These are phyloP conservation scores for Obba rivulosa DNA, from an alignment of 768 basidiomycete species.

Conservation along the genomic window DNA sequence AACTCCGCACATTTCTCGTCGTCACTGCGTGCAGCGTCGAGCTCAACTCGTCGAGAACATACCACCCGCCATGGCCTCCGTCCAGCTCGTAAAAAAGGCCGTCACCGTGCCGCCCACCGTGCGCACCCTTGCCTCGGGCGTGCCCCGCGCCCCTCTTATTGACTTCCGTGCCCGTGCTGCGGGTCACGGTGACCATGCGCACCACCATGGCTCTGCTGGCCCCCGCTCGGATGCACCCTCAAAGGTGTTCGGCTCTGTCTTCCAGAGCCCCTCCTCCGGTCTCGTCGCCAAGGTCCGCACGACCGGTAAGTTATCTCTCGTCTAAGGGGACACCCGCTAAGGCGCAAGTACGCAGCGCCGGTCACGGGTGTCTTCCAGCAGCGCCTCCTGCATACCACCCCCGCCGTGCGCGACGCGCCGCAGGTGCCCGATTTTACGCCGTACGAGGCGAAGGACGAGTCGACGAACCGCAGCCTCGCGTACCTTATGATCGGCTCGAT, in stretches of 20 bases:
- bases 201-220: slow-evolving; percentile 46
- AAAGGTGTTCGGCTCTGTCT: slow-evolving; percentile 57
- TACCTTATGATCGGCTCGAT: slow-evolving; percentile 91
- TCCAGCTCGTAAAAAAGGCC: slow-evolving; percentile 76
- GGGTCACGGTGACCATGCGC: slow-evolving; percentile 44
- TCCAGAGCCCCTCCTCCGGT: slow-evolving; percentile 42
- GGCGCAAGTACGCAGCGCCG: slow-evolving; percentile 35
- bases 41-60: slow-evolving; percentile 6
- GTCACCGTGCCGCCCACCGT: slow-evolving; percentile 79
- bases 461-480: slow-evolving; percentile 68
- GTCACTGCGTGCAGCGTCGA: slow-evolving; percentile 19
- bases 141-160: slow-evolving; percentile 71
- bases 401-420: slow-evolving; percentile 60
- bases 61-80: slow-evolving; percentile 51
- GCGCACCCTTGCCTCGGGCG: slow-evolving; percentile 71
- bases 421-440: slow-evolving; percentile 85
- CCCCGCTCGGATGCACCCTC: slow-evolving; percentile 61
- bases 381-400: slow-evolving; percentile 76
- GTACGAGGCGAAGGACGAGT: slow-evolving; percentile 68
- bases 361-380: slow-evolving; percentile 52
- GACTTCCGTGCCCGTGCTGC: slow-evolving; percentile 64
- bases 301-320: slow-evolving; percentile 42
- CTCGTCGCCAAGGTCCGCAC: slow-evolving; percentile 61
- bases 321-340: background rate
- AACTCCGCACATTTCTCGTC: slow-evolving; percentile 18